Evolutionary conservation across 306 rosid species (phyloP), one percentile per base, ranked within the genome.

Genomic region (Trichosanthes truncata): DNA sequence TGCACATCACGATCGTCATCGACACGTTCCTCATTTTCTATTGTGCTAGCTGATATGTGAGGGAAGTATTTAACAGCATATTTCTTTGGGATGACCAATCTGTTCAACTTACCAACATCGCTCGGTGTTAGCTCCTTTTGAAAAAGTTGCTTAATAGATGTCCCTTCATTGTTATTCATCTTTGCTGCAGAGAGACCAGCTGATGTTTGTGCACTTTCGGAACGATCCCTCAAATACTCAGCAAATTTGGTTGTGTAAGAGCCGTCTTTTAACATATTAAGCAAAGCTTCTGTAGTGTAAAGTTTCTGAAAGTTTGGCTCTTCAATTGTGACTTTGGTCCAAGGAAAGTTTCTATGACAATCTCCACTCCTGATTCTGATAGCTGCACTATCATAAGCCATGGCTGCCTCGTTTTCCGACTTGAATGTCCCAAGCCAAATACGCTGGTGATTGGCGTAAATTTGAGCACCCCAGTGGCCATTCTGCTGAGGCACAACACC

Each of bases 381-480:
- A 57, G 89, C 86, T 7, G 92, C 97, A 14, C 97, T 92, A 14
- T 92, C 97, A 0, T 92, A 92, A 55, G 98, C 97, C 97, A 87
- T 91, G 29, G 97, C 97, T 0, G 98, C 97, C 12, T 82, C 97
- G 78, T 52, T 82, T 55, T 90, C 90, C 0, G 92, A 85, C 45
- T 90, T 94, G 85, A 94, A 94, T 0, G 98, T 91, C 3, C 97
- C 98, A 12, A 94, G 91, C 98, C 98, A 94, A 29, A 94, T 87
- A 57, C 97, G 87, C 65, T 89, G 97, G 81, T 94, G 95, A 51
- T 90, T 89, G 67, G 95, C 91, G 7, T 94, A 94, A 76, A 94
- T 94, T 41, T 94, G 97, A 20, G 97, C 92, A 56, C 98, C 97
- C 97, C 97, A 94, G 80, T 94, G 85, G 1, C 98, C 98, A 29